Conservation (phyloP, 1,139 yeast genomes). For the Casaregolazyma suthepensis region DNA sequence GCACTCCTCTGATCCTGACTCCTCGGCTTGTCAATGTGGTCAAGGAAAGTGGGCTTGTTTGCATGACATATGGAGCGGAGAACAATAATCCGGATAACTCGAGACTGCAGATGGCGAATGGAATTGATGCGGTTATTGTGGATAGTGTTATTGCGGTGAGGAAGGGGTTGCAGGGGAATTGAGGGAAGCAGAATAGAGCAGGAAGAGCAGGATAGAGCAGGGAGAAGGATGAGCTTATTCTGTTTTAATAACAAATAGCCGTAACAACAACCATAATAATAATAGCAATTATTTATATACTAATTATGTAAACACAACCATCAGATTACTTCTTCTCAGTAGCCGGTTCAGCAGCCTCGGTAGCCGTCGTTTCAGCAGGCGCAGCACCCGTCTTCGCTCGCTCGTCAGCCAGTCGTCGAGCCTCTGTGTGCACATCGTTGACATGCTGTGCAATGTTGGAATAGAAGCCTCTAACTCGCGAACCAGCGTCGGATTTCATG, state of each 20-base stretch:
- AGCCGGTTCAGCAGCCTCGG: not conserved
- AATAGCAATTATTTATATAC: not conserved
- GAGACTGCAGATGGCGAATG: constrained; percentile 81
- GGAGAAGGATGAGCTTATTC: not conserved
- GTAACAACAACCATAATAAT: not conserved
- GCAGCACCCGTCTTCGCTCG: constrained; percentile 15
- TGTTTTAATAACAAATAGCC: not conserved
- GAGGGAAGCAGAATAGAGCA: not conserved
- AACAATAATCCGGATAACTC: constrained; percentile 86
- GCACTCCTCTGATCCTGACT: constrained; percentile 74
- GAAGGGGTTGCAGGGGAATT: constrained; percentile 48
- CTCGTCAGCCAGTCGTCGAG: constrained; percentile 59
- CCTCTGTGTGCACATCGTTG: constrained; percentile 64
- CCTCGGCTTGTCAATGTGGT: constrained; percentile 87
- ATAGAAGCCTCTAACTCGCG: constrained; percentile 48
- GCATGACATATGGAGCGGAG: constrained; percentile 83
- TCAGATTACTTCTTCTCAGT: not conserved
- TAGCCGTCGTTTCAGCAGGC: not conserved
- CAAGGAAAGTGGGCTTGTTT: constrained; percentile 83
- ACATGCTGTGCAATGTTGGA: constrained; percentile 50
- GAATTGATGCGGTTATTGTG: constrained; percentile 96
- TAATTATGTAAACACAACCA: not conserved
- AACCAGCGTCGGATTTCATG: constrained; percentile 40
- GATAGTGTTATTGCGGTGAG: constrained; percentile 92
- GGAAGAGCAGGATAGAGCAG: not conserved